Evolutionary conservation across 305 asterid species (phyloP).

Genomic region (Rubia occidens): DNA sequence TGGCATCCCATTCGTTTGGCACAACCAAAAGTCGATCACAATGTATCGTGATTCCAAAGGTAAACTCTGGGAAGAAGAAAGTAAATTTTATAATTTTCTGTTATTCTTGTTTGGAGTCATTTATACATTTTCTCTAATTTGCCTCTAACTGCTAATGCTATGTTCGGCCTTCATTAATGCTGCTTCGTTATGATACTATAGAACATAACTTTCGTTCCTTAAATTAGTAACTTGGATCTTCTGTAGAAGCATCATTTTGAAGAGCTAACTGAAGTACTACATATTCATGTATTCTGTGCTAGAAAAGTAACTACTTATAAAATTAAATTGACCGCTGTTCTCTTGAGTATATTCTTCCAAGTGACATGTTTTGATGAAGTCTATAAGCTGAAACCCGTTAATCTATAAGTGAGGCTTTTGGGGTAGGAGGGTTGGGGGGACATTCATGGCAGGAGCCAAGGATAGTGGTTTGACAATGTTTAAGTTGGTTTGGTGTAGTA

Average conservation of each 20-base stretch:
- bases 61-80: conserved; percentile 21
- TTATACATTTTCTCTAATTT: background rate
- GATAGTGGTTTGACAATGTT: conserved; percentile 7
- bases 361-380: background rate
- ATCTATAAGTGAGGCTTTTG: background rate
- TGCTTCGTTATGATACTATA: background rate
- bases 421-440: background rate
- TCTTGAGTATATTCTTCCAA: background rate
- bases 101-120: background rate
- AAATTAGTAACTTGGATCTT: background rate
- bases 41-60: conserved; percentile 83
- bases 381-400: background rate
- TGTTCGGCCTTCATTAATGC: background rate
- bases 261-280: background rate
- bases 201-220: background rate
- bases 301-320: background rate
- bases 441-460: background rate
- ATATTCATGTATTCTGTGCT: background rate
- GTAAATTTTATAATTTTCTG: background rate
- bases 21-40: conserved; percentile 84
- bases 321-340: background rate
- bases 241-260: background rate
- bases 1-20: conserved; percentile 88
- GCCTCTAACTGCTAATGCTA: background rate
- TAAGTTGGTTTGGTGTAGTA: conserved; percentile 42